Evolutionary conservation across 1,284 basidiomycete species (phyloP), one percentile per base, ranked within the genome.

Genomic region (Rhizoctonia solani): DNA sequence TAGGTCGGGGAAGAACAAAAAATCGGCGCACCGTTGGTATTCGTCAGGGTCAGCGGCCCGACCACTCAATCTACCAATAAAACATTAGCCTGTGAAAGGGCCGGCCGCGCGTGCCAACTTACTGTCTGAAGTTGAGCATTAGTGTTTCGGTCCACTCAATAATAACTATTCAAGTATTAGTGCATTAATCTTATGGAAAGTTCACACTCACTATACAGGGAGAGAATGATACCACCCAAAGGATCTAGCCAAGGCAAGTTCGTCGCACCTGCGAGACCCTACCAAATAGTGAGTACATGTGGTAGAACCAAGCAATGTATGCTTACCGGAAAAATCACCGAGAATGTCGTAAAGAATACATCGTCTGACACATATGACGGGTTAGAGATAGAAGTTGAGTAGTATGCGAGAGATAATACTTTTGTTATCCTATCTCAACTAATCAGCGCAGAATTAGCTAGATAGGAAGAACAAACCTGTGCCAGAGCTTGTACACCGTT

Each of bases 61-160:
- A 9, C 58, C 58, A 46, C 58, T 61, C 46, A 61, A 25, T 16
- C 58, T 61, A n/a, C 13, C 16, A 19, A 8, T 11, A 52, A 13
- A 9, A n/a, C n/a, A 46, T 6, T 16, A 46, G 9, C 44, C 21
- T 21, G n/a, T n/a, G n/a, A n/a, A n/a, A n/a, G n/a, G n/a, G n/a
- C n/a, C n/a, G n/a, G n/a, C n/a, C n/a, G n/a, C n/a, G n/a, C n/a
- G n/a, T 46, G 19, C 25, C 16, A 30, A 54, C 46, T 19, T 47
- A 55, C 52, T 67, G 52, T 56, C 66, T 25, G 32, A 67, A 54
- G 23, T 67, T 67, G 46, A 41, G 32, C 54, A 50, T 47, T 13
- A 67, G 29, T 1, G 66, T 67, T 42, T 67, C 54, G 9, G 54
- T 56, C 66, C 66, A 67, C 42, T 67, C 66, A 16, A 67, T 39